Evolutionary conservation across 371 early-diverging fungal species (phyloP), one percentile per base, ranked within the genome.

Genomic region (Syncephalastrum racemosum): DNA sequence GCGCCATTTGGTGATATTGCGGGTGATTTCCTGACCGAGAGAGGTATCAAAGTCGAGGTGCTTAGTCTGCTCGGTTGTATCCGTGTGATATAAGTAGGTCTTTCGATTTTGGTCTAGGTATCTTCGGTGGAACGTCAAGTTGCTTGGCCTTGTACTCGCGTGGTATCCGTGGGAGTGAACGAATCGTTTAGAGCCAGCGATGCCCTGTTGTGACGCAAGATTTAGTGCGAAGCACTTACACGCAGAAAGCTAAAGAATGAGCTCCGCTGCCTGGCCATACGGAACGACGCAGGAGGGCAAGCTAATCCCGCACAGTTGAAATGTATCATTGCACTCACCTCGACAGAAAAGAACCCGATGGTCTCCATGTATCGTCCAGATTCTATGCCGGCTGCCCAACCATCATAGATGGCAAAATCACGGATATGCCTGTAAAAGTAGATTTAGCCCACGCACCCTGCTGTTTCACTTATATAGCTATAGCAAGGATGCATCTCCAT

Each of bases 301-400:
- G 8, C 36, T 31, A 31, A 31, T 10, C 10, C 12, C 36, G 36
- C 36, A 5, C 6, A 31, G 36, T 8, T 8, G 12, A 25, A 31
- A 7, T 8, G 36, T 8, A 31, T 31, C 10, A 5, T 31, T 31
- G 10, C 10, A 31, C 61, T 64, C 64, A 66, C 74, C 42, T 71
- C 62, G 13, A 77, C 60, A 16, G 86, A 86, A 63, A 82, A 66
- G 63, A 77, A 83, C 2, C 82, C 86, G 49, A 86, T 44, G 15
- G 86, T 80, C 44, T 86, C 84, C 64, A 86, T 59, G 69, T 78
- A 83, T 10, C 81, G 73, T 41, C 86, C 86, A 24, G 78, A 70
- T 42, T 79, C 72, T 31, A 86, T 65, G 39, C 80, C 86, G 56
- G 70, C 80, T 12, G 80, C 81, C 61, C 79, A 76, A 8, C 51